Percentiles rank a stretch among this genome's conserved stretches.
Conservation (phyloP, 108 stramenopile genomes). For the Discostella stelligeroides region DNA sequence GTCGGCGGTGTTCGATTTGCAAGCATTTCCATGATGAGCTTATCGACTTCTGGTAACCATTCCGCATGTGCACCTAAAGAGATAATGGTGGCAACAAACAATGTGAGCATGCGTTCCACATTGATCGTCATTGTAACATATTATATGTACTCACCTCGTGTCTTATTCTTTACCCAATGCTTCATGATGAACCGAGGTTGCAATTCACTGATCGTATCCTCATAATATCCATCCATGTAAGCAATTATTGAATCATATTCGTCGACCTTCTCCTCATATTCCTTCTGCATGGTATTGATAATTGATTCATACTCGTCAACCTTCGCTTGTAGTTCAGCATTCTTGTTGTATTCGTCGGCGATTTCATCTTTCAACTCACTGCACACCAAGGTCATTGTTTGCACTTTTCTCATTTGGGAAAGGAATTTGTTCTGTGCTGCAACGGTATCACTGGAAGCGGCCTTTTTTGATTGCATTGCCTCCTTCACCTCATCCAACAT, state of each 20-base stretch:
- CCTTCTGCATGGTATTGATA: neutral
- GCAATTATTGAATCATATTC: neutral
- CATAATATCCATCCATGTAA: neutral
- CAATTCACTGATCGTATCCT: neutral
- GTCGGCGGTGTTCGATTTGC: constrained; percentile 21
- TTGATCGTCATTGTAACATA: too few species aligned
- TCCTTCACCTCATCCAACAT: neutral
- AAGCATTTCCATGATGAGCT: constrained; percentile 23
- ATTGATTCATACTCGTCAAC: neutral
- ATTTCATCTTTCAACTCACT: constrained; percentile 8
- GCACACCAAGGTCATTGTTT: too few species aligned
- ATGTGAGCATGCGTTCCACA: too few species aligned
- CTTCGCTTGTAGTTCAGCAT: neutral
- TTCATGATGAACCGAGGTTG: neutral
- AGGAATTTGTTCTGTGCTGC: neutral
- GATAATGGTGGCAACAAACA: too few species aligned
- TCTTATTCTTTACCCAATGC: neutral
- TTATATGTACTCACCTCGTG: neutral
- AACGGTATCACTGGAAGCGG: neutral
- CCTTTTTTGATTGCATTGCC: neutral
- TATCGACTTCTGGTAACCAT: constrained; percentile 26
- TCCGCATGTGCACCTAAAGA: constrained; percentile 14
- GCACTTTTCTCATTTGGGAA: neutral
- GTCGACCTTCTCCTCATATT: neutral
- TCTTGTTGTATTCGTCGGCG: neutral